phyloP scores from a whole-genome alignment of 2,329 filamentous ascomycete species.

The Alternaria rosae region DNA sequence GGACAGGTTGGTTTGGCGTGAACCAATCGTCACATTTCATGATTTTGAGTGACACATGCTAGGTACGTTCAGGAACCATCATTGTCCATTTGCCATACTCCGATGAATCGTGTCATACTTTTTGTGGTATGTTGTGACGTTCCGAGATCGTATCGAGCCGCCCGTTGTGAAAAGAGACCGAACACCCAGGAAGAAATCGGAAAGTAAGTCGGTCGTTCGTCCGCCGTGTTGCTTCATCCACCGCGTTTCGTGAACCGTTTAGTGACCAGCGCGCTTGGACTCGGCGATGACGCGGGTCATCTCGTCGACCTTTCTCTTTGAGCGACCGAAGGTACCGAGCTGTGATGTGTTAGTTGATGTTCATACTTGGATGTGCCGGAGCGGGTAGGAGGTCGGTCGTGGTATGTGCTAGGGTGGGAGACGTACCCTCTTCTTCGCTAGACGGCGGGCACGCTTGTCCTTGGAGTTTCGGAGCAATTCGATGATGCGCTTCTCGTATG shows the following conservation, averaged over 20 bases:
- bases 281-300: constrained; percentile 98
- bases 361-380: constrained; percentile 4
- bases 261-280: constrained; percentile 79
- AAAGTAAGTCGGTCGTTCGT: constrained; percentile 32
- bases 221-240: constrained; percentile 38
- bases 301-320: constrained; percentile 99
- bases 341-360: constrained; percentile 51
- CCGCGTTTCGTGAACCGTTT: constrained; percentile 52
- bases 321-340: constrained; percentile 98
- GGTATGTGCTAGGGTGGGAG: constrained; percentile 6
- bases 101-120: constrained; percentile 41
- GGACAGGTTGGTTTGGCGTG: constrained; percentile 35
- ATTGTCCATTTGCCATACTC: constrained; percentile 44
- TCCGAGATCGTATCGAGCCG: constrained; percentile 40
- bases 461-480: constrained; percentile 99
- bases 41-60: constrained; percentile 45
- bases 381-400: constrained; percentile 5
- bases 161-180: constrained; percentile 44
- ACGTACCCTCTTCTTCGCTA: constrained; percentile 97
- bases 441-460: constrained; percentile 99
- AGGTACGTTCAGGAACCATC: constrained; percentile 37
- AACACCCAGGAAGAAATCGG: constrained; percentile 47
- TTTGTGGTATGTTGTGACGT: constrained; percentile 38
- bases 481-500: constrained; percentile 94
- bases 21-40: constrained; percentile 49